Evolutionary conservation across 192 early-diverging fungal genomes (phyloP).

Genomic region (Coemansia erecta): DNA sequence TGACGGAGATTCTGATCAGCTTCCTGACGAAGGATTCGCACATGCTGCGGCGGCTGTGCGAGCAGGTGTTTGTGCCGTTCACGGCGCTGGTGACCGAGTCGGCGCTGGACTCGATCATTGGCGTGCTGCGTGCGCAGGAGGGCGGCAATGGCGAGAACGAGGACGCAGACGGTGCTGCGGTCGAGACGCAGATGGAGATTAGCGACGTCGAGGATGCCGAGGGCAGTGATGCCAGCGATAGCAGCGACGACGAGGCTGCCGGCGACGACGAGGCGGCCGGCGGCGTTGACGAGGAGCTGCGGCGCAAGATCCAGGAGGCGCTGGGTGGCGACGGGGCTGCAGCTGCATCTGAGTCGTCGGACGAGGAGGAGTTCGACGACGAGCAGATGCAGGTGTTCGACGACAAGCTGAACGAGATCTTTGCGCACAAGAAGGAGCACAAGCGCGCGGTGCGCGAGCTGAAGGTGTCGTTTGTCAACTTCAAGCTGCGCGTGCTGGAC

Average conservation of each 20-base stretch:
- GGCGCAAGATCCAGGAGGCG: constrained; percentile 67
- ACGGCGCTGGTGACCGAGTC: constrained; percentile 69
- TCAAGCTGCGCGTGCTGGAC: constrained; percentile 87
- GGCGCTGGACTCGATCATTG: constrained; percentile 71
- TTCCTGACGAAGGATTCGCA: constrained; percentile 83
- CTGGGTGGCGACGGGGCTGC: constrained; percentile 37
- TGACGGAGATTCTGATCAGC: constrained; percentile 87
- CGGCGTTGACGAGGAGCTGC: constrained; percentile 76
- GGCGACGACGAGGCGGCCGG: too few relatives aligned
- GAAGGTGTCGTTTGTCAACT: constrained; percentile 79
- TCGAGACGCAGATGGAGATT: constrained; percentile 54
- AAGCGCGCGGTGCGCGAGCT: constrained; percentile 81
- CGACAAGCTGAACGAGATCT: constrained; percentile 90
- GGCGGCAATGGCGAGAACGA: constrained; percentile 57
- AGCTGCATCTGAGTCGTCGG: constrained; percentile 27
- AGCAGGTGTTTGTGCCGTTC: constrained; percentile 85
- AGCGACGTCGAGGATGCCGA: constrained; percentile 26
- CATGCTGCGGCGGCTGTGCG: constrained; percentile 69
- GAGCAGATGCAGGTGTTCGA: constrained; percentile 90
- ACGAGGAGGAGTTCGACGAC: constrained; percentile 69
- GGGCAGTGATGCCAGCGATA: constrained; percentile 45
- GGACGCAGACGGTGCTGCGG: constrained; percentile 55
- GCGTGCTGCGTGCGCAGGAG: constrained; percentile 64
- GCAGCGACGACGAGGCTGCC: background rate
- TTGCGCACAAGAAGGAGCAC: constrained; percentile 74